phyloP scores from a whole-genome alignment of 164 flowering plant species.

The Taxillus chinensis region DNA sequence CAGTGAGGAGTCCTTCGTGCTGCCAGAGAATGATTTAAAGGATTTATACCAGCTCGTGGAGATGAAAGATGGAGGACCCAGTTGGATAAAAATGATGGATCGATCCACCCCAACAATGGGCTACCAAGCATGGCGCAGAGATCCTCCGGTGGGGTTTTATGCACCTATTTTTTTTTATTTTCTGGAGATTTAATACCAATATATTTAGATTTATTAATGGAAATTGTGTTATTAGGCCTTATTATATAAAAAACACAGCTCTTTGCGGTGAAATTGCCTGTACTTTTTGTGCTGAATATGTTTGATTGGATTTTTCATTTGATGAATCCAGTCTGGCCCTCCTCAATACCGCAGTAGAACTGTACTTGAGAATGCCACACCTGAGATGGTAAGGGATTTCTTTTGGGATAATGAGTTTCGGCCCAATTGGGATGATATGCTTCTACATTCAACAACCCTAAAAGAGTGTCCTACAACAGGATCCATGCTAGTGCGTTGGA shows the following conservation, averaged over 20 bases:
- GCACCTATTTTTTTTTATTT: background rate
- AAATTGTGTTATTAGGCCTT: no score
- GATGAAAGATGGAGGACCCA: slow-evolving; percentile 54
- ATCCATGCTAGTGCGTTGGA: slow-evolving; percentile 63
- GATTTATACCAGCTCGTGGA: slow-evolving; percentile 40
- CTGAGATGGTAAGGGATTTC: slow-evolving; percentile 68
- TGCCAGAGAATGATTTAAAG: slow-evolving; percentile 31
- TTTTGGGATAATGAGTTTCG: slow-evolving; percentile 84
- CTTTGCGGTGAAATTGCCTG: background rate
- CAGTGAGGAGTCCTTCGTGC: slow-evolving; percentile 12
- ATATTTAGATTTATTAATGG: no score
- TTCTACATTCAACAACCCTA: slow-evolving; percentile 29
- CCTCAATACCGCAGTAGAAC: slow-evolving; percentile 67
- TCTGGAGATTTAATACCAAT: background rate
- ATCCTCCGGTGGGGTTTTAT: slow-evolving; percentile 30
- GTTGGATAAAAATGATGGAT: slow-evolving; percentile 67
- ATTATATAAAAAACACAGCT: background rate
- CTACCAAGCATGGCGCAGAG: slow-evolving; percentile 62
- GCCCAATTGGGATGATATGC: slow-evolving; percentile 71
- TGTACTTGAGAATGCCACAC: slow-evolving; percentile 58
- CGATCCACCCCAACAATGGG: slow-evolving; percentile 34
- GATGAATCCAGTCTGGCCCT: slow-evolving; percentile 42
- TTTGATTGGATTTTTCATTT: slow-evolving; percentile 7
- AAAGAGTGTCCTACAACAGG: slow-evolving; percentile 62
- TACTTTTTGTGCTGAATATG: background rate